Conservation (phyloP, 2,329 filamentous ascomycete genomes). For the Hymenotorrendiella dingleyae region DNA sequence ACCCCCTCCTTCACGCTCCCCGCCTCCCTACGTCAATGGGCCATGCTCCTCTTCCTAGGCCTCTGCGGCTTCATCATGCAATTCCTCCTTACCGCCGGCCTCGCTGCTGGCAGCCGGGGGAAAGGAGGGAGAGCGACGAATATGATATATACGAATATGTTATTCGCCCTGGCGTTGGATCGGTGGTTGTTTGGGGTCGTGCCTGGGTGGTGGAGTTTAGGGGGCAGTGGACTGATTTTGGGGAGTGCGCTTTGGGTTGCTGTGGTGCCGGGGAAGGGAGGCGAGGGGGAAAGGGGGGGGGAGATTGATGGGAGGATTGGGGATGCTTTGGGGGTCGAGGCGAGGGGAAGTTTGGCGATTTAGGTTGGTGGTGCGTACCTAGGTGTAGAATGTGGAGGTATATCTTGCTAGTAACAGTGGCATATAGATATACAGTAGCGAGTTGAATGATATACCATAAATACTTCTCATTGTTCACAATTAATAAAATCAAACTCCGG, state of each 20-base stretch:
- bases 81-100: conserved; percentile 72
- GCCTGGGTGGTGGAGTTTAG: conserved; percentile 50
- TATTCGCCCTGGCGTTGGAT: conserved; percentile 61
- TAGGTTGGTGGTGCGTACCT: too few species aligned
- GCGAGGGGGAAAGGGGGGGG: neutral
- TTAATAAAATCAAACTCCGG: too few species aligned
- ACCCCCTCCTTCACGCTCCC: conserved; percentile 38
- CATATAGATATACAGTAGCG: too few species aligned
- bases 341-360: neutral
- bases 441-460: too few species aligned
- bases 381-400: too few species aligned
- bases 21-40: conserved; percentile 45
- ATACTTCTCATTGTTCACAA: too few species aligned
- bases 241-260: conserved; percentile 60
- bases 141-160: conserved; percentile 66
- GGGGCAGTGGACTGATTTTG: conserved; percentile 59
- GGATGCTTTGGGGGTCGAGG: neutral
- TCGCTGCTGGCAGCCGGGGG: conserved; percentile 36
- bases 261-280: conserved; percentile 25
- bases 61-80: conserved; percentile 77
- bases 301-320: neutral
- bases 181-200: conserved; percentile 56
- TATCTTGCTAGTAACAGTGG: too few species aligned
- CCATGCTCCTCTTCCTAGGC: conserved; percentile 61
- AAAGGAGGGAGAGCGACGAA: conserved; percentile 47